These are phyloP conservation scores for Pythium sp. DNA, from an alignment of 352 stramenopile species.

Conservation along the genomic window DNA sequence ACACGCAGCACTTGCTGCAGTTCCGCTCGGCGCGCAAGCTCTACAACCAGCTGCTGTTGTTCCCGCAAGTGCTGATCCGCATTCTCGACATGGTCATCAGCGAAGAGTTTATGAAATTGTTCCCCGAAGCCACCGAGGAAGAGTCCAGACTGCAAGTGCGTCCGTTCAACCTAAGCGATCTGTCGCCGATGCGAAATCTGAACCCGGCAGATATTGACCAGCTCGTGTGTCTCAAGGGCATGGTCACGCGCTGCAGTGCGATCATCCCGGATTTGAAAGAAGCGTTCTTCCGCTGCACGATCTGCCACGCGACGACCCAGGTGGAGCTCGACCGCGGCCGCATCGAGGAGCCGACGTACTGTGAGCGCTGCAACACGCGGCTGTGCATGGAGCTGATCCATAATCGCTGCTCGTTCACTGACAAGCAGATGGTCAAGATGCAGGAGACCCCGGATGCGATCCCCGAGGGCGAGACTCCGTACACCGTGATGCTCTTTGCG, in stretches of 20 bases:
- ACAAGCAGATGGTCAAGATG: conserved; percentile 99
- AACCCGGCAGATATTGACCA: conserved; percentile 97
- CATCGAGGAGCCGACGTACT: conserved; percentile 95
- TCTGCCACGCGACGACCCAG: conserved; percentile 90
- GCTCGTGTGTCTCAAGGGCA: conserved; percentile 95
- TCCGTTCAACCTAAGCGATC: conserved; percentile 94
- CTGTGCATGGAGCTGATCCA: conserved; percentile 96
- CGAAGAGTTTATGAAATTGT: conserved; percentile 83
- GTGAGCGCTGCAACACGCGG: conserved; percentile 84
- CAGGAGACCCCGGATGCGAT: conserved; percentile 98
- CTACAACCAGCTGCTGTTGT: conserved; percentile 97
- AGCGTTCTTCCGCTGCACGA: conserved; percentile 95
- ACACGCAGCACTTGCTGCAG: conserved; percentile 89
- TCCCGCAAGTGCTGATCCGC: conserved; percentile 94
- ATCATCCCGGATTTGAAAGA: conserved; percentile 99
- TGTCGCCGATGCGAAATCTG: conserved; percentile 95
- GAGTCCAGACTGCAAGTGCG: conserved; percentile 91
- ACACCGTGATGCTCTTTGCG: conserved; percentile 96
- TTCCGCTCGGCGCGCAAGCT: conserved; percentile 81
- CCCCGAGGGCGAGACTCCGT: conserved; percentile 98
- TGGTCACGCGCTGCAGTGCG: conserved; percentile 96
- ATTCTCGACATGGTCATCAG: conserved; percentile 97
- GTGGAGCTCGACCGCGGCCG: conserved; percentile 94
- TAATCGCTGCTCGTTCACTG: conserved; percentile 97
- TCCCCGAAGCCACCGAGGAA: conserved; percentile 47